Conservation (phyloP, 176 grass and related monocot genomes). For the Paspalum notatum region DNA sequence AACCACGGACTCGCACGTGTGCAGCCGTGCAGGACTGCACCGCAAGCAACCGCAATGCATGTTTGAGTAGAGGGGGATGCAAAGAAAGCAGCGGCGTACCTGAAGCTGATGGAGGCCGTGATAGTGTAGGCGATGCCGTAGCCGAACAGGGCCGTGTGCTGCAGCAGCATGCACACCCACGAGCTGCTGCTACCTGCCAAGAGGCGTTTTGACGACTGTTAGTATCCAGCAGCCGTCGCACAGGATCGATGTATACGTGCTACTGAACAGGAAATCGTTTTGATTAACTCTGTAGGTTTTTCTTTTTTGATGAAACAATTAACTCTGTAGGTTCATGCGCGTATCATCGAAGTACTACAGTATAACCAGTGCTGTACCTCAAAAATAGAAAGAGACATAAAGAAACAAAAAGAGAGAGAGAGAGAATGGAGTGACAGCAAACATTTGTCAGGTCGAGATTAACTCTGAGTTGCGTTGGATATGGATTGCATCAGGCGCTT, state of each 20-base stretch:
- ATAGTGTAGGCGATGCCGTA: conserved; percentile 91
- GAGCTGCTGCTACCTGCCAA: conserved; percentile 40
- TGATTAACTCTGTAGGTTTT: no score
- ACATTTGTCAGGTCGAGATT: neutral
- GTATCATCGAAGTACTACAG: neutral
- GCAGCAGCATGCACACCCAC: conserved; percentile 71
- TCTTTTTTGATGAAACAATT: no score
- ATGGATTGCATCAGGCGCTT: neutral
- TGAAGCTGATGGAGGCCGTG: conserved; percentile 80
- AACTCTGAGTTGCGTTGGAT: neutral
- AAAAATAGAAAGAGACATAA: neutral
- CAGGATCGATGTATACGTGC: no score
- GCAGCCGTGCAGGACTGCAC: no score
- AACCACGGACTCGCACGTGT: no score
- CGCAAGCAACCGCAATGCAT: no score
- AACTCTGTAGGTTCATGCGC: no score
- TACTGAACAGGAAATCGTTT: neutral
- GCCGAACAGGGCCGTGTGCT: conserved; percentile 75
- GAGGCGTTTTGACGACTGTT: neutral
- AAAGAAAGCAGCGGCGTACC: conserved; percentile 26
- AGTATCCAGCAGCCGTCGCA: neutral
- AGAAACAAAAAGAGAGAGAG: neutral
- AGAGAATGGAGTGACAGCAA: neutral
- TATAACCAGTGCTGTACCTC: neutral
- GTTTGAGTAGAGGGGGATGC: neutral